A percentile compares a stretch with the other conserved stretches of the same genome.
Evolutionary conservation across 805 yeast genomes (phyloP).

Genomic region (Brettanomyces sp.): DNA sequence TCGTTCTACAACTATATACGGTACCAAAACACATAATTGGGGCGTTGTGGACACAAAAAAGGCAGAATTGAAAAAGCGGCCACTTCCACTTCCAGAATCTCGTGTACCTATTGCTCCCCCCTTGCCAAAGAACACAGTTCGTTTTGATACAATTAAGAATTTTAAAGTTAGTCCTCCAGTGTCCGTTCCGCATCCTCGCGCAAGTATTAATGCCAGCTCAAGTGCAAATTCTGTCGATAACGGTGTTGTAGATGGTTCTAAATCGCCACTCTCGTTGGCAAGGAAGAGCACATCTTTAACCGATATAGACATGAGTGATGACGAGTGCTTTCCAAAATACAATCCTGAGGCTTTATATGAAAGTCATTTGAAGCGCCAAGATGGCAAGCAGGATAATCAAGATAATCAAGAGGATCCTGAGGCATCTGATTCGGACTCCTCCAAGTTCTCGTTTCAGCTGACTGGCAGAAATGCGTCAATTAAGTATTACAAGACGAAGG

Average conservation of each 20-base stretch:
- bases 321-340: neutral
- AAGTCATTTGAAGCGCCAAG: neutral
- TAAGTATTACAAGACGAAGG: conserved; percentile 26
- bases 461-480: conserved; percentile 28
- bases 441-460: conserved; percentile 27
- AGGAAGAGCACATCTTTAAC: too few relatives aligned
- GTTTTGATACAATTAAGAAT: neutral
- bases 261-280: neutral
- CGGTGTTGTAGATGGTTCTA: neutral
- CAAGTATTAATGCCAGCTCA: too few relatives aligned
- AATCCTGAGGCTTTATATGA: neutral
- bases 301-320: neutral
- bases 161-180: too few relatives aligned
- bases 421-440: conserved; percentile 11
- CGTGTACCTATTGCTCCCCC: neutral
- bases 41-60: neutral
- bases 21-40: conserved; percentile 25
- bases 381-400: conserved; percentile 1
- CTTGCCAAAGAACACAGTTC: neutral
- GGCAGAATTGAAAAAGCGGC: neutral
- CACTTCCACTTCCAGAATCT: neutral
- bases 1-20: conserved; percentile 19
- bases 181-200: too few relatives aligned
- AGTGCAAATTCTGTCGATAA: too few relatives aligned
- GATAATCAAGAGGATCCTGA: conserved; percentile 3